Conservation (phyloP, 139 green algal species). For the Edaphochlamys debaryana region DNA sequence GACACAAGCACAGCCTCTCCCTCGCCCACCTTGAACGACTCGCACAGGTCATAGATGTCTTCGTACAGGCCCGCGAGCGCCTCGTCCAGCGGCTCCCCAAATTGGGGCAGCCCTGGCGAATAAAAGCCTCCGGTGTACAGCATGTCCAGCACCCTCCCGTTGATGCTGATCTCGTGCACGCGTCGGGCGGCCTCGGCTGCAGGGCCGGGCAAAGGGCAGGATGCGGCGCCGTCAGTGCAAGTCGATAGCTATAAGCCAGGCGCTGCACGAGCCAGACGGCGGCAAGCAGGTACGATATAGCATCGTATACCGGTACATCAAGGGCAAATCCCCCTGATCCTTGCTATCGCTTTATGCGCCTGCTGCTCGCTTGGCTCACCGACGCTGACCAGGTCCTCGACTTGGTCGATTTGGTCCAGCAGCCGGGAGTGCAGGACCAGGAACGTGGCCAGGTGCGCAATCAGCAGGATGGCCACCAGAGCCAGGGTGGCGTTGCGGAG, state of each 20-base stretch:
- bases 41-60: not conserved
- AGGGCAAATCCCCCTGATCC: too few relatives aligned
- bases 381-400: not conserved
- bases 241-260: too few relatives aligned
- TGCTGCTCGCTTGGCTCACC: too few relatives aligned
- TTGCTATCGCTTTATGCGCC: too few relatives aligned
- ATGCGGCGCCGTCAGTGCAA: too few relatives aligned
- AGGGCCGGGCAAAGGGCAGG: not conserved
- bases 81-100: not conserved
- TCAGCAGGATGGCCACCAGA: not conserved
- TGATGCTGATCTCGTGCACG: not conserved
- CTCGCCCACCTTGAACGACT: not conserved
- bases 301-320: too few relatives aligned
- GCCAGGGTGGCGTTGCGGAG: not conserved
- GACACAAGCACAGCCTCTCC: too few relatives aligned
- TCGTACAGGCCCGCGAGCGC: not conserved
- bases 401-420: not conserved
- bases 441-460: not conserved
- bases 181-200: not conserved
- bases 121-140: conserved; percentile 6
- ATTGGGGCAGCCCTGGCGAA: too few relatives aligned
- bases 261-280: too few relatives aligned
- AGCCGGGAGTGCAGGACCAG: not conserved
- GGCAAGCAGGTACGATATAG: too few relatives aligned
- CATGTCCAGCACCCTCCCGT: not conserved